These are phyloP conservation scores for Lizonia empirigonia DNA, from an alignment of 2,329 filamentous ascomycete species.

Conservation along the genomic window DNA sequence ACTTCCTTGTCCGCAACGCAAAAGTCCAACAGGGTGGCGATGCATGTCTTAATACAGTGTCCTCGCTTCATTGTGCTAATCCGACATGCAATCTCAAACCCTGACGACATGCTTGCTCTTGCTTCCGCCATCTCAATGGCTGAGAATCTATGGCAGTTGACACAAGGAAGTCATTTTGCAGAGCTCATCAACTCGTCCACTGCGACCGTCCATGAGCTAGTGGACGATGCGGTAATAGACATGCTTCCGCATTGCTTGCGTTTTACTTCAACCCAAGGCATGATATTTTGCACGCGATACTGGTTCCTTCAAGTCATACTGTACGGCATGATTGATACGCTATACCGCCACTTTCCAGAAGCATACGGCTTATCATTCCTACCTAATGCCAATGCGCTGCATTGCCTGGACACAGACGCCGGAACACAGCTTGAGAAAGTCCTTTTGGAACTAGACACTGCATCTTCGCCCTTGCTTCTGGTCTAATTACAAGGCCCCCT, in stretches of 20 bases:
- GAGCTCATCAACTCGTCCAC: neutral
- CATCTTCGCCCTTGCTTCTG: neutral
- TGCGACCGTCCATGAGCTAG: neutral
- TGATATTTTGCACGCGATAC: constrained; percentile 3
- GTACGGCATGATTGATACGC: constrained; percentile 5
- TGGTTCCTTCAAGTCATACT: constrained; percentile 5
- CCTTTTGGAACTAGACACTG: neutral
- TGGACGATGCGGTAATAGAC: neutral
- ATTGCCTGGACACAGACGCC: neutral
- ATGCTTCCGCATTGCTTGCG: neutral
- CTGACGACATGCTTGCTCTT: neutral
- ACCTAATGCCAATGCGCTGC: neutral
- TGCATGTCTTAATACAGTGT: constrained; percentile 8
- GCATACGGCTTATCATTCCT: neutral
- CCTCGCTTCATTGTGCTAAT: constrained; percentile 1
- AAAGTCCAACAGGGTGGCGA: neutral
- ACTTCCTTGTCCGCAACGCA: neutral
- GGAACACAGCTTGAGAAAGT: neutral
- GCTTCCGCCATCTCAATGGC: neutral
- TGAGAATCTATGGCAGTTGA: neutral
- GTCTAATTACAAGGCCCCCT: neutral
- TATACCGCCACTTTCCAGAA: neutral
- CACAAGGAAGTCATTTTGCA: neutral
- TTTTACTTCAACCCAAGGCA: neutral
- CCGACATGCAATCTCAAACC: neutral